Conservation (phyloP, 1,284 basidiomycete genomes). For the Ganoderma boninense region DNA sequence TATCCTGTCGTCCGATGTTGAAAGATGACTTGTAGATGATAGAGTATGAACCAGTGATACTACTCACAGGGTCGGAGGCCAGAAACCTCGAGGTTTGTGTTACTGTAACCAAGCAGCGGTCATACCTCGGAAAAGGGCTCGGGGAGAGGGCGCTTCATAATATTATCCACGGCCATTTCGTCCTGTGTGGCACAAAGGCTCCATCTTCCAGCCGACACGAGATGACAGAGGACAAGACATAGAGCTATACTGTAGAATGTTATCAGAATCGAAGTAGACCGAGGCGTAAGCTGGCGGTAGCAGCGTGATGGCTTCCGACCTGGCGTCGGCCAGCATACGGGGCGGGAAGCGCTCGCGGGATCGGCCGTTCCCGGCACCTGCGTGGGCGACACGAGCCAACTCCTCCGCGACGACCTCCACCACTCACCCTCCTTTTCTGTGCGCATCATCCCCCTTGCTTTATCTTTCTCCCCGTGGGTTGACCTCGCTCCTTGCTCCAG, state of each 20-base stretch:
- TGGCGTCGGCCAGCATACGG: not conserved
- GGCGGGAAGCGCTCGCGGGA: slow-evolving; percentile 10
- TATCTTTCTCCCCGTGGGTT: slow-evolving; percentile 6
- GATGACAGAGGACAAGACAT: not conserved
- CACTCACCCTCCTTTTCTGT: slow-evolving; percentile 34
- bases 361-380: slow-evolving; percentile 39
- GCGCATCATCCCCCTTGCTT: slow-evolving; percentile 16
- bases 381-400: slow-evolving; percentile 28
- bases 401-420: slow-evolving; percentile 34
- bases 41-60: not conserved
- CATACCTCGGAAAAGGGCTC: not conserved
- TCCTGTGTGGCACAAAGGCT: not conserved
- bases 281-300: not conserved
- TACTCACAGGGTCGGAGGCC: not conserved
- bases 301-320: not conserved
- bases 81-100: not conserved
- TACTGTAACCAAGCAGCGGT: not conserved
- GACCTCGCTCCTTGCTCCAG: slow-evolving; percentile 10
- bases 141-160: not conserved
- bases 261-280: not conserved
- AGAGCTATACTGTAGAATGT: not conserved
- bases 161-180: not conserved
- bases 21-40: not conserved
- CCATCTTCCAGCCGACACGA: not conserved
- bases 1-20: not conserved